Evolutionary conservation across 371 early-diverging fungal genomes (phyloP).

Genomic region (Lichtheimia ramosa): DNA sequence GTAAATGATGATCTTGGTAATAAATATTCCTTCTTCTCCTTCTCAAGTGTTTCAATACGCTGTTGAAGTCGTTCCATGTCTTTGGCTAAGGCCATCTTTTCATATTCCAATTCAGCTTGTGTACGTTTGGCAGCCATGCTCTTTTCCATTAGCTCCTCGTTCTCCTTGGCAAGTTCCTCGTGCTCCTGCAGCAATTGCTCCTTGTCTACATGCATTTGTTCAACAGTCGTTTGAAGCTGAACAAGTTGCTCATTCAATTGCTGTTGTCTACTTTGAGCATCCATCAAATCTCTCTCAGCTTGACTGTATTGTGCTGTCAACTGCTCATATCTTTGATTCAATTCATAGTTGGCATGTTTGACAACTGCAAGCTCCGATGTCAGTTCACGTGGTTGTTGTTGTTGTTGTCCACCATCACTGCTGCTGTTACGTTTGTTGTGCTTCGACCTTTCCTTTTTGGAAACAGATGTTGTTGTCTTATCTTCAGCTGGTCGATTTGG

Average conservation of each 20-base stretch:
- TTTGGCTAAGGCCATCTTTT: constrained; percentile 32
- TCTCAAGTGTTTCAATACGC: constrained; percentile 25
- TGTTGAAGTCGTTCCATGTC: constrained; percentile 33
- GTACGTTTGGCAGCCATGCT: constrained; percentile 41
- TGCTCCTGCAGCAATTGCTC: constrained; percentile 31
- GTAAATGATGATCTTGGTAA: constrained; percentile 42
- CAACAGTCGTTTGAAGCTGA: constrained; percentile 11
- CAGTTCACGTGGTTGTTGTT: constrained; percentile 11
- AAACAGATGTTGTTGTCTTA: neutral
- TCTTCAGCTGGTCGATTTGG: neutral
- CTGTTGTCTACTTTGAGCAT: constrained; percentile 16
- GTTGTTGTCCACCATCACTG: neutral
- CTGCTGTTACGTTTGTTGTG: constrained; percentile 4
- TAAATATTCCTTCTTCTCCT: constrained; percentile 42
- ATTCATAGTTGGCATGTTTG: constrained; percentile 41
- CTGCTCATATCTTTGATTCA: constrained; percentile 40
- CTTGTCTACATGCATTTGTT: constrained; percentile 18
- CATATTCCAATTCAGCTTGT: constrained; percentile 37
- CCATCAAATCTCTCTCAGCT: constrained; percentile 22
- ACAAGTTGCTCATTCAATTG: constrained; percentile 16
- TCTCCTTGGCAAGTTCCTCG: constrained; percentile 35
- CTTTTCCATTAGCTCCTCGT: constrained; percentile 35
- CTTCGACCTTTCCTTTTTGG: neutral
- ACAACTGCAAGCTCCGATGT: constrained; percentile 39
- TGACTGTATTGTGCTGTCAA: constrained; percentile 39